Conservation (phyloP, 352 stramenopile species). For the Globisporangium yorkense region DNA sequence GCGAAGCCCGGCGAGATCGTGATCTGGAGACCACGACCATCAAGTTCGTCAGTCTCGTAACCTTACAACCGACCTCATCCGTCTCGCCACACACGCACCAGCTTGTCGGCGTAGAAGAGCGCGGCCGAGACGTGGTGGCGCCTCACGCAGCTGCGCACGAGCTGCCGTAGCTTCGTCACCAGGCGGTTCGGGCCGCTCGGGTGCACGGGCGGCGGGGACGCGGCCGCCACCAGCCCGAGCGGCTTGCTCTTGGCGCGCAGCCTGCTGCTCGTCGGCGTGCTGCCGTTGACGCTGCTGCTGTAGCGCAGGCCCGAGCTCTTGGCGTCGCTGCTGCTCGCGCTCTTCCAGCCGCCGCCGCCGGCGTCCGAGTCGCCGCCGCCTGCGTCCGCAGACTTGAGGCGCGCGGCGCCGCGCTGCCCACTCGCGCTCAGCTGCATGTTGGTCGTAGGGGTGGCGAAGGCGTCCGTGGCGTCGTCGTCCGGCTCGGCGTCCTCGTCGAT, state of each 20-base stretch:
- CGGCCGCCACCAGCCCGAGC: neutral
- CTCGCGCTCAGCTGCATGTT: neutral
- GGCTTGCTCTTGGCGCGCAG: neutral
- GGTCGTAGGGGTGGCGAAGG: slow-evolving; percentile 5
- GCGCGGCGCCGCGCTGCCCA: neutral
- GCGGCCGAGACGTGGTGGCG: slow-evolving; percentile 48
- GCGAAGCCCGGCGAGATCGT: slow-evolving; percentile 43
- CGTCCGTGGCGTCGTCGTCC: slow-evolving; percentile 2
- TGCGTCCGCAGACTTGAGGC: slow-evolving; percentile 7
- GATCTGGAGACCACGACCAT: slow-evolving; percentile 17
- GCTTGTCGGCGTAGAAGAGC: slow-evolving; percentile 80
- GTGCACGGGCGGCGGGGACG: slow-evolving; percentile 1
- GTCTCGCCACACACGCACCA: slow-evolving; percentile 17
- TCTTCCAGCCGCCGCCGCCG: slow-evolving; percentile 8
- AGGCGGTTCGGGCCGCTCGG: slow-evolving; percentile 9
- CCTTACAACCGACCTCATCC: no score
- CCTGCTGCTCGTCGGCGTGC: slow-evolving; percentile 7
- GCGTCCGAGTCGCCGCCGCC: slow-evolving; percentile 8
- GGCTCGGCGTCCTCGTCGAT: slow-evolving; percentile 10
- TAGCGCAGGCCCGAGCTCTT: slow-evolving; percentile 12
- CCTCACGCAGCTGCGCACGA: slow-evolving; percentile 40
- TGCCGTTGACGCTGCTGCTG: slow-evolving; percentile 16
- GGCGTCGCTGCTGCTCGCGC: slow-evolving; percentile 10
- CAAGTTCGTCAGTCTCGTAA: neutral
- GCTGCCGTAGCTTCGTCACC: slow-evolving; percentile 27